A percentile compares a stretch with the other conserved stretches of the same genome.
Evolutionary conservation across 495 filamentous ascomycete genomes (phyloP).

Genomic region (Penicillium arizonense): DNA sequence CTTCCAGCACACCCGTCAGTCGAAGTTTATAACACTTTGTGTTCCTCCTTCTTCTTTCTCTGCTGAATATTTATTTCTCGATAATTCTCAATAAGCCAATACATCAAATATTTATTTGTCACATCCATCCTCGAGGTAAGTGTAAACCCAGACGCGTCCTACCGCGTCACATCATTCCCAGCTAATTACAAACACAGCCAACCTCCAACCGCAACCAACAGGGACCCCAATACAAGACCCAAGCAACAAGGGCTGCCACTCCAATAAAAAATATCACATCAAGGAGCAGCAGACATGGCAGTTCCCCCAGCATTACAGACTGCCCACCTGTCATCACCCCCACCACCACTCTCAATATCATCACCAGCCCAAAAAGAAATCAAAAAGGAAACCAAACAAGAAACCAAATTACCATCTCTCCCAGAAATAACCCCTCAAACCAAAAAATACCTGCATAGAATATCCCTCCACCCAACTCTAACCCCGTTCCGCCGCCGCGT

Average conservation of each 20-base stretch:
- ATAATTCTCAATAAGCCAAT: background rate
- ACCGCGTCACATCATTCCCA: background rate
- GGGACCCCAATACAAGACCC: background rate
- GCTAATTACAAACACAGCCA: background rate
- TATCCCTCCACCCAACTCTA: constrained; percentile 39
- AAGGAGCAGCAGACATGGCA: too few relatives aligned
- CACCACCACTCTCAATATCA: background rate
- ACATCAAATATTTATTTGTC: background rate
- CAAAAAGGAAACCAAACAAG: constrained; percentile 5
- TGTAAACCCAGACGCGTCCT: background rate
- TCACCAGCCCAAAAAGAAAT: background rate
- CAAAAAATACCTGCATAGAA: constrained; percentile 29
- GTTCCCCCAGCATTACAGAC: too few relatives aligned
- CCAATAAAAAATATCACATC: too few relatives aligned
- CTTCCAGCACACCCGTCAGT: constrained; percentile 14
- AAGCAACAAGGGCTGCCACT: background rate
- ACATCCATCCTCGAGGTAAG: background rate
- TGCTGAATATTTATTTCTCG: too few relatives aligned
- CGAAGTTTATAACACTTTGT: too few relatives aligned
- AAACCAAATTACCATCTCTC: constrained; percentile 16
- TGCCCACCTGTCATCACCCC: background rate
- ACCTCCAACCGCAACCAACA: background rate
- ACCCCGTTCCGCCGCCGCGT: constrained; percentile 59
- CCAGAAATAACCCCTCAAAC: constrained; percentile 6
- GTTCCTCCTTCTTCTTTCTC: too few relatives aligned